Percentiles rank a stretch among this genome's conserved stretches.
Evolutionary conservation across 1,139 yeast species (phyloP).

Genomic region (Kodamaea suecica): DNA sequence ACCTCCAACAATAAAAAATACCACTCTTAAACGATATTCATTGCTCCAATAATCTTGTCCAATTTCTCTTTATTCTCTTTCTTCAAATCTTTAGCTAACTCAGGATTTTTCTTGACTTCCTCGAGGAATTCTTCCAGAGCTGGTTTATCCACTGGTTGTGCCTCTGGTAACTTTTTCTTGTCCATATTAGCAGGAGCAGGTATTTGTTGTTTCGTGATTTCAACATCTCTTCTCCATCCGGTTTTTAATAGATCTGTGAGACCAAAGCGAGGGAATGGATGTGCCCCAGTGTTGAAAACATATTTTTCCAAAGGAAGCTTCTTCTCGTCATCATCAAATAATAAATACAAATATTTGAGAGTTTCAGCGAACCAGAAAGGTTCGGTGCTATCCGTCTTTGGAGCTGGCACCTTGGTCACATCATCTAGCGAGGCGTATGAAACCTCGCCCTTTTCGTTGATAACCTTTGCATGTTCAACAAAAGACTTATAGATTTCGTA

Average conservation of each 20-base stretch:
- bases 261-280: slow-evolving; percentile 77
- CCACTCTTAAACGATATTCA: background rate
- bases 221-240: slow-evolving; percentile 53
- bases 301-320: slow-evolving; percentile 59
- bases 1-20: too few relatives aligned
- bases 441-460: slow-evolving; percentile 49
- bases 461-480: slow-evolving; percentile 52
- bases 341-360: slow-evolving; percentile 76
- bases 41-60: slow-evolving; percentile 21
- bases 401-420: slow-evolving; percentile 55
- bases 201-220: slow-evolving; percentile 18
- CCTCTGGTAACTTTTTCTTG: slow-evolving; percentile 37
- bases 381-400: slow-evolving; percentile 71
- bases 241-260: slow-evolving; percentile 55
- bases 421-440: slow-evolving; percentile 69
- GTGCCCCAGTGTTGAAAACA: slow-evolving; percentile 92
- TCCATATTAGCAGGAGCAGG: slow-evolving; percentile 19
- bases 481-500: slow-evolving; percentile 79
- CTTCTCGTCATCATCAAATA: slow-evolving; percentile 67
- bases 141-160: slow-evolving; percentile 45
- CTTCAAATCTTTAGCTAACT: slow-evolving; percentile 21
- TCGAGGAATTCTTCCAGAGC: slow-evolving; percentile 37
- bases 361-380: slow-evolving; percentile 96
- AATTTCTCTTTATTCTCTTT: slow-evolving; percentile 26
- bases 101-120: slow-evolving; percentile 36